Conservation (phyloP, 345 rosid species). For the Atalantia buxifolia region DNA sequence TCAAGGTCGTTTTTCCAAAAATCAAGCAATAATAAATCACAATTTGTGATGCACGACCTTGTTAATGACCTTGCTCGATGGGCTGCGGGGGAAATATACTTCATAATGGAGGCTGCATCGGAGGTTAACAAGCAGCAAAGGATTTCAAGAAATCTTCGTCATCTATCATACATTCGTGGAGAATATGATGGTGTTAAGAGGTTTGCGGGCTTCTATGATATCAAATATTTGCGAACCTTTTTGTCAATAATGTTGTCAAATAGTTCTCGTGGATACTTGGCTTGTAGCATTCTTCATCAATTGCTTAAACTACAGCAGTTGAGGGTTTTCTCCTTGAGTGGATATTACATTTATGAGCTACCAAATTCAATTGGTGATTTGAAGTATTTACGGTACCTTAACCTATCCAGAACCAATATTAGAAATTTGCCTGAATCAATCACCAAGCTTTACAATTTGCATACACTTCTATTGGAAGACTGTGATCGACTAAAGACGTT, state of each 20-base stretch:
- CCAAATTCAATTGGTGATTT: not conserved
- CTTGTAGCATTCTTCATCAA: not conserved
- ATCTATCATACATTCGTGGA: not conserved
- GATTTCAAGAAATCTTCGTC: not conserved
- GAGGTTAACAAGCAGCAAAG: not conserved
- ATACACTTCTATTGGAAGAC: not conserved
- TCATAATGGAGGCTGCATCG: not conserved
- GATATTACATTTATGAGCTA: not conserved
- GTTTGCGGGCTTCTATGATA: not conserved
- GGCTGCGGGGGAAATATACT: not conserved
- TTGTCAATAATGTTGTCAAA: not conserved
- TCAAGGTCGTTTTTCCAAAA: conserved; percentile 7
- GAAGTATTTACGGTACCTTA: not conserved
- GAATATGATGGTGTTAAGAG: not conserved
- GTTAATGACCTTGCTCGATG: conserved; percentile 9
- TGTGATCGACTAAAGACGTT: not conserved
- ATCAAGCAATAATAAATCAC: not conserved
- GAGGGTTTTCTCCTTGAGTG: conserved; percentile 7
- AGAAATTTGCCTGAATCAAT: not conserved
- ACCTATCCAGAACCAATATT: not conserved
- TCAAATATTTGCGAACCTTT: not conserved
- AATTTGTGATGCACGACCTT: conserved; percentile 15
- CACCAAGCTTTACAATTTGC: not conserved
- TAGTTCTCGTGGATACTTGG: accelerated
- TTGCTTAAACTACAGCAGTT: not conserved